These are phyloP conservation scores for Hortaea werneckii DNA, from an alignment of 2,329 filamentous ascomycete genomes.

Conservation along the genomic window DNA sequence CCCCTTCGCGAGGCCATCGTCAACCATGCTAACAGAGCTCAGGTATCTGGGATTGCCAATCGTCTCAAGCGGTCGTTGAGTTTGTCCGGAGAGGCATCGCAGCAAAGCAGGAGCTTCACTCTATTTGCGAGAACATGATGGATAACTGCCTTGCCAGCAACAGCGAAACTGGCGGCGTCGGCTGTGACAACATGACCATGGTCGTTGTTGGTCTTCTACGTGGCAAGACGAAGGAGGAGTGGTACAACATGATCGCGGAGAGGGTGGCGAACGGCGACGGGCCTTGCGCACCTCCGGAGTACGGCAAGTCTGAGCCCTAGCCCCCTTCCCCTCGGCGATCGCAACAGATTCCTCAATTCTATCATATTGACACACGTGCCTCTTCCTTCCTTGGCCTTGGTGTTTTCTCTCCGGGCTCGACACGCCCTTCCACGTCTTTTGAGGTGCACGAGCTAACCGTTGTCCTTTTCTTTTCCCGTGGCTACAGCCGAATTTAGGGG, in stretches of 20 bases:
- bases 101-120: constrained; percentile 85
- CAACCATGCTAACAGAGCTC: constrained; percentile 11
- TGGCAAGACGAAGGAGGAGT: constrained; percentile 90
- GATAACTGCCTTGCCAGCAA: constrained; percentile 97
- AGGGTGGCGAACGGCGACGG: constrained; percentile 94
- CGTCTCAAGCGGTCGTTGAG: constrained; percentile 92
- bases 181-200: constrained; percentile 99
- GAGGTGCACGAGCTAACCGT: constrained; percentile 14
- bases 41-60: constrained; percentile 99
- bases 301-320: constrained; percentile 64
- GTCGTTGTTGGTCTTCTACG: constrained; percentile 77
- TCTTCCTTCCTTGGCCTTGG: neutral
- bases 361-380: neutral
- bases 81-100: constrained; percentile 95
- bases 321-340: constrained; percentile 4
- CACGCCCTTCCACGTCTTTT: neutral
- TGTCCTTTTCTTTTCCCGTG: neutral
- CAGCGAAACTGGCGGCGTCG: constrained; percentile 94
- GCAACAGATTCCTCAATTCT: neutral
- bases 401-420: too few species aligned
- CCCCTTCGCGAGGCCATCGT: neutral
- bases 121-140: constrained; percentile 99
- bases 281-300: constrained; percentile 96
- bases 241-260: constrained; percentile 92
- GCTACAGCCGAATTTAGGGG: constrained; percentile 40